Base-by-base conservation (phyloP, 805 yeast genomes). In the Suhomyces canberraensis region DNA sequence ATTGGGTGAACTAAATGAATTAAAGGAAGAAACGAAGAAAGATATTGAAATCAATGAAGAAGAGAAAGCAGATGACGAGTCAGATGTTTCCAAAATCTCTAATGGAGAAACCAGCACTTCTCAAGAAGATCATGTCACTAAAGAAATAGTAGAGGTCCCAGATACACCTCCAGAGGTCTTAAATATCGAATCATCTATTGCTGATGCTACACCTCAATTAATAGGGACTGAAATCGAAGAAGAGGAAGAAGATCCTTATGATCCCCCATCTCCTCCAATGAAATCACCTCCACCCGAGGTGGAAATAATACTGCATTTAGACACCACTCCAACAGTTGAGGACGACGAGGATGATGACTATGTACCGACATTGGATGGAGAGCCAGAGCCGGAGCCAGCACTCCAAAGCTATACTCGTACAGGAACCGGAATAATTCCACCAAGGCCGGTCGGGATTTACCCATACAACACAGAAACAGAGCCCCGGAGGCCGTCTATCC, bases 271-370 rank as follows among this genome's bases (percentile, higher is more conserved):
- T 4, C 37, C 37, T 2, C 25, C 33, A 20, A 8, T 11, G 22
- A 6, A 8, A 16, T 29, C 31, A n/a, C 22, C 31, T 4, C n/a
- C 31, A 9, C 29, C 29, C 11, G 26, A 24, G 11, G 14, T 24
- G 5, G 26, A 24, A 24, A 9, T 20, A 9, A 9, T 9, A 20
- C 22, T 20, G n/a, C n/a, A n/a, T n/a, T n/a, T n/a, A n/a, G n/a
- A n/a, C n/a, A n/a, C 22, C 22, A 20, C 22, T 20, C 22, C 22
- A 20, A 20, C 22, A 17, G 8, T 11, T 15, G 45, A 39, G 4
- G 46, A 42, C 22, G 44, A 45, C 19, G 45, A 42, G 8, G 45
- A 42, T n/a, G 40, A 38, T 13, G 45, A 42, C 16, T 45, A 45
- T 22, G 42, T 36, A 11, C 48, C 48, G 3, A 37, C 36, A 4